Base-by-base conservation (phyloP, 345 rosid species). In the Eucalyptus regnans region DNA sequence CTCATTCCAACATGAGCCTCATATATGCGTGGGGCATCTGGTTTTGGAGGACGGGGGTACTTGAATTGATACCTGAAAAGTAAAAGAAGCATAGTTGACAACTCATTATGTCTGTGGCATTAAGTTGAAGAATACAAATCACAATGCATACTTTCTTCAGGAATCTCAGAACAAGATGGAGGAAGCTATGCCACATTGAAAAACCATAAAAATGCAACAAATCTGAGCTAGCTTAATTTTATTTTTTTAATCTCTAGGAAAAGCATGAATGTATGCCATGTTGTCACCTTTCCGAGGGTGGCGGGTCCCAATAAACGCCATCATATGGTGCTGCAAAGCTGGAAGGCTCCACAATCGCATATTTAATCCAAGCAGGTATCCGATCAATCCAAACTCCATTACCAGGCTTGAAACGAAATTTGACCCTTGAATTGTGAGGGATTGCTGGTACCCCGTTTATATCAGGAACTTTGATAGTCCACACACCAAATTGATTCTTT, bases 1-100 rank as follows among this genome's bases (percentile, higher is more conserved):
- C 97, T 96, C 98, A 96, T 95, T 91, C 98, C 98, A 89, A 95
- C 98, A 92, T 96, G 98, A 46, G 96, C 97, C 90, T 96, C 98
- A 86, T 96, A 96, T 91, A 96, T 93, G 50, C 97, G 93, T 49
- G 95, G 96, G 51, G 96, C 96, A 60, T 88, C 89, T 80, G 96
- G 96, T 90, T 93, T 96, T 64, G 95, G 95, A 87, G 98, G 97
- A 54, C 90, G 94, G 58, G 96, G 94, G 87, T 94, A 86, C 90
- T 90, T 91, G 90, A 94, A 96, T 83, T 94, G 91, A 91, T 94
- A 94, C 92, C 98, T 96, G 93, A 90, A 29, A 43, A 87, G 88
- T 86, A 76, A 86, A 50, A 71, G 88, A 87, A 87, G 33, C 29
- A 46, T 31, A 76, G 71, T 22, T 76, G 37, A 49, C 43, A 51